Percentiles rank a stretch among this genome's conserved stretches.
Conservation (phyloP, 352 stramenopile species). For the Stramenopiles sp. region DNA sequence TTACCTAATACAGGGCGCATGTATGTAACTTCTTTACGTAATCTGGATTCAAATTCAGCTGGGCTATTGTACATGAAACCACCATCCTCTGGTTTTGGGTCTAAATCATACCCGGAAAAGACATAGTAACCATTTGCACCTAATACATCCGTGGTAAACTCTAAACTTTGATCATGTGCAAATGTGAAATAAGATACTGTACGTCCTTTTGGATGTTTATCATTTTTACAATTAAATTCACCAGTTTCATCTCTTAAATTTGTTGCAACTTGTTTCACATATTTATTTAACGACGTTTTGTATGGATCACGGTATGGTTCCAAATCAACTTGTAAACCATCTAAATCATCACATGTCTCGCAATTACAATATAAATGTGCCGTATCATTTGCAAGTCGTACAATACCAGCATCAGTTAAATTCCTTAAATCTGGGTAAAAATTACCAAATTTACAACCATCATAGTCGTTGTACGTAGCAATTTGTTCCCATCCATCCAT, state of each 20-base stretch:
- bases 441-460: constrained; percentile 4
- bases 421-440: constrained; percentile 4
- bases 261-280: not conserved
- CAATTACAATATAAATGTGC: not conserved
- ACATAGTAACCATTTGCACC: constrained; percentile 6
- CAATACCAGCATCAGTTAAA: not conserved
- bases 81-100: constrained; percentile 3
- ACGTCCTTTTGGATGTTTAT: not conserved
- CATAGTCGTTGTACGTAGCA: constrained; percentile 4
- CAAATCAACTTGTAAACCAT: not conserved
- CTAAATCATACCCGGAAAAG: not conserved
- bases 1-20: not conserved
- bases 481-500: constrained; percentile 8
- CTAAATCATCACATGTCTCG: not conserved
- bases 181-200: constrained; percentile 7
- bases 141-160: not conserved
- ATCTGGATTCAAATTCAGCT: not conserved
- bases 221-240: constrained; percentile 5
- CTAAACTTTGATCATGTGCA: not conserved
- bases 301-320: constrained; percentile 4
- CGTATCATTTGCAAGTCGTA: not conserved
- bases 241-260: not conserved
- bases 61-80: constrained; percentile 7
- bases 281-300: constrained; percentile 6
- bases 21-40: constrained; percentile 1